These are phyloP conservation scores for Hippophae gyantsensis DNA, from an alignment of 306 rosid genomes.

Conservation along the genomic window DNA sequence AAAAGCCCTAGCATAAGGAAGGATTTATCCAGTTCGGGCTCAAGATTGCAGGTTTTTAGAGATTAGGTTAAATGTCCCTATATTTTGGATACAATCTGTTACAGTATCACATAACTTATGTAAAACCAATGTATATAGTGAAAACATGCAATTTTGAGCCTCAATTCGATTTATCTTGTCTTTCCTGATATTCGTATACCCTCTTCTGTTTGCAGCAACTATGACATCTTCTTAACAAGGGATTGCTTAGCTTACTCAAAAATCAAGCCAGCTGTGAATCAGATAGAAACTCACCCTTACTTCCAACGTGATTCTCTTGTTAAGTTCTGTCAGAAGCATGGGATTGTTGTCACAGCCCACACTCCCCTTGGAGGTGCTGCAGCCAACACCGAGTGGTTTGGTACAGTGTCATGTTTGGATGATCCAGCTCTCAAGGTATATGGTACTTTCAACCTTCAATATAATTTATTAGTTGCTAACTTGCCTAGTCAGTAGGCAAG, in stretches of 20 bases:
- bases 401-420: conserved; percentile 64
- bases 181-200: too few species aligned
- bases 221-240: conserved; percentile 76
- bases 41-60: too few species aligned
- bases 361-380: conserved; percentile 89
- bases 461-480: background rate
- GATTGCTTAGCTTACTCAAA: conserved; percentile 86
- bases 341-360: conserved; percentile 79
- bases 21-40: too few species aligned
- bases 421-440: conserved; percentile 65
- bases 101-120: too few species aligned
- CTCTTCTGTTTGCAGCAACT: conserved; percentile 58
- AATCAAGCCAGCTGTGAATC: conserved; percentile 91
- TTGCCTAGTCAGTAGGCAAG: too few species aligned
- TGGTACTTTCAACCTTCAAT: conserved; percentile 9
- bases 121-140: too few species aligned
- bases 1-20: too few species aligned
- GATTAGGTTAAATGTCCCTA: too few species aligned
- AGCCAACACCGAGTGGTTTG: conserved; percentile 74
- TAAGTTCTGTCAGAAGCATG: conserved; percentile 82
- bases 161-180: too few species aligned
- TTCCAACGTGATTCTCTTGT: conserved; percentile 83
- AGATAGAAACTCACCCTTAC: conserved; percentile 90
- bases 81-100: too few species aligned
- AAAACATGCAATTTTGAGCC: too few species aligned